Conservation (phyloP, 2,329 filamentous ascomycete genomes). For the Lachnellula occidentalis region DNA sequence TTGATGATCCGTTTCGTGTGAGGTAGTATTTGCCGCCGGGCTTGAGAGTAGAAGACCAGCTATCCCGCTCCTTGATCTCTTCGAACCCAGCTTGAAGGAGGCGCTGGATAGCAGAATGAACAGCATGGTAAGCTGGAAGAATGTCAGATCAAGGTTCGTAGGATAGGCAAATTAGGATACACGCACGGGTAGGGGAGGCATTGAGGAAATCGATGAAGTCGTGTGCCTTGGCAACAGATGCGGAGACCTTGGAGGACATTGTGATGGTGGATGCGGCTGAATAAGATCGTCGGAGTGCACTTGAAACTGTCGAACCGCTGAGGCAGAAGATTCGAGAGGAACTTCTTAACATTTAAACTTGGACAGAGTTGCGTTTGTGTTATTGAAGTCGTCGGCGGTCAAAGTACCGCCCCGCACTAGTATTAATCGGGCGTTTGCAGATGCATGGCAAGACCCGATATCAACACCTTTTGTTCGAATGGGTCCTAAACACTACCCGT, state of each 20-base stretch:
- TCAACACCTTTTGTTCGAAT: no score
- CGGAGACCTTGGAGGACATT: slow-evolving; percentile 23
- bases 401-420: no score
- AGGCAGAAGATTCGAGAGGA: background rate
- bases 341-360: background rate
- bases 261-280: slow-evolving; percentile 8
- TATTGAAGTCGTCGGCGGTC: background rate
- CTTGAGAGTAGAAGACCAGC: slow-evolving; percentile 73
- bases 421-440: no score
- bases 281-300: slow-evolving; percentile 6
- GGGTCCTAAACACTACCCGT: background rate
- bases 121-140: slow-evolving; percentile 83
- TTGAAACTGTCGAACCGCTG: background rate
- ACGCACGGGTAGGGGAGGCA: slow-evolving; percentile 83
- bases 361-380: background rate
- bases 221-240: slow-evolving; percentile 31
- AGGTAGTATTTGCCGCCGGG: slow-evolving; percentile 95
- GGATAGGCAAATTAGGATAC: background rate
- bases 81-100: slow-evolving; percentile 81
- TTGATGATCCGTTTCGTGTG: slow-evolving; percentile 86
- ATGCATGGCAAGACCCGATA: no score
- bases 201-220: slow-evolving; percentile 94
- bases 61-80: slow-evolving; percentile 83
- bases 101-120: slow-evolving; percentile 68
- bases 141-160: slow-evolving; percentile 1